A percentile compares a stretch with the other conserved stretches of the same genome.
phyloP scores from a whole-genome alignment of 148 eudicot genomes.

The Polygonum aviculare region DNA sequence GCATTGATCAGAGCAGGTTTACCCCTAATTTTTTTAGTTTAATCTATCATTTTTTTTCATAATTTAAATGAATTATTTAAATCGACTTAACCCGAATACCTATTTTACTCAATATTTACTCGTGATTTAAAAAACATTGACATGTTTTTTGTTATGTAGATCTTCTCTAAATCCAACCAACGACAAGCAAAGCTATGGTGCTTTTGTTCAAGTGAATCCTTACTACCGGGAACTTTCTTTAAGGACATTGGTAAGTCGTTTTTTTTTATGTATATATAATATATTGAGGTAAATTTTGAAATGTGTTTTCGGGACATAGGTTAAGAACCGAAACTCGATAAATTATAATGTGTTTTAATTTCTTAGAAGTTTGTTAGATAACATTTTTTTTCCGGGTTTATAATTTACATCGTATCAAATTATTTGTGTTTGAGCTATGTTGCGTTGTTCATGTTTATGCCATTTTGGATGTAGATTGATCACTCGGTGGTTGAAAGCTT shows the following conservation, averaged over 20 bases:
- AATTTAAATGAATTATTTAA: neutral
- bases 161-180: constrained; percentile 22
- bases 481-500: constrained; percentile 32
- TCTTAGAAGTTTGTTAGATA: too few relatives aligned
- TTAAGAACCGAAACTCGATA: too few relatives aligned
- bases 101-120: too few relatives aligned
- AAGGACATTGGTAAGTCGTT: constrained; percentile 24
- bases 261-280: too few relatives aligned
- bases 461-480: constrained; percentile 20
- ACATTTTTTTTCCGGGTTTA: too few relatives aligned
- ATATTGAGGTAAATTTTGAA: too few relatives aligned
- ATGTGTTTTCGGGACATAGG: too few relatives aligned
- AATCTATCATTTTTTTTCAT: neutral
- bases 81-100: neutral
- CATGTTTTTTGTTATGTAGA: constrained; percentile 7
- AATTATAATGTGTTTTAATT: too few relatives aligned
- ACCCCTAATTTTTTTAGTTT: neutral
- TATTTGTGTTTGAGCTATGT: neutral
- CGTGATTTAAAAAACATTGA: neutral
- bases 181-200: constrained; percentile 26
- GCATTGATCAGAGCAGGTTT: constrained; percentile 64
- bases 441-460: neutral
- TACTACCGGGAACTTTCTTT: constrained; percentile 18
- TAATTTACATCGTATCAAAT: neutral
- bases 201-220: constrained; percentile 31